Evolutionary conservation across 2,329 filamentous ascomycete species (phyloP).

Genomic region (Colletotrichum limetticola): DNA sequence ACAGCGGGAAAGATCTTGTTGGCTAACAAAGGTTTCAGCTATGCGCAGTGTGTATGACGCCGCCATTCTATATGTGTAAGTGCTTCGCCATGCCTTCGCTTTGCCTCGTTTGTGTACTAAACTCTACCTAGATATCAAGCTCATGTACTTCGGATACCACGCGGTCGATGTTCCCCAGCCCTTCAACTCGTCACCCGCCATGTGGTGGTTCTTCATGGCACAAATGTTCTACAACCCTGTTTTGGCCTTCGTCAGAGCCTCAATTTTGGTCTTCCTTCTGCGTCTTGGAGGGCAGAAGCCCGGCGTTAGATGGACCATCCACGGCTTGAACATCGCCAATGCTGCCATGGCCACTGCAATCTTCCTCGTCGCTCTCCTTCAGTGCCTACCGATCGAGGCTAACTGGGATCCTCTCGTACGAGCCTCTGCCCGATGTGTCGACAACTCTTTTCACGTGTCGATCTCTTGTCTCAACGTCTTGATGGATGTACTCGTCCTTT

Average conservation of each 20-base stretch:
- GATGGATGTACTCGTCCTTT: slow-evolving; percentile 47
- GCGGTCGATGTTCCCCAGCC: slow-evolving; percentile 16
- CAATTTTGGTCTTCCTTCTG: slow-evolving; percentile 57
- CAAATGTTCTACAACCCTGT: slow-evolving; percentile 58
- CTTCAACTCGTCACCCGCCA: slow-evolving; percentile 36
- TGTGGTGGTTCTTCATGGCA: slow-evolving; percentile 46
- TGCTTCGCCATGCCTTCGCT: not conserved
- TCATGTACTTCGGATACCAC: slow-evolving; percentile 44
- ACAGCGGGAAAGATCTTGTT: not conserved
- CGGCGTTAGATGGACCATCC: slow-evolving; percentile 44
- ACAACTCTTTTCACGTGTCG: slow-evolving; percentile 18
- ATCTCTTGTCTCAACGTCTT: slow-evolving; percentile 43
- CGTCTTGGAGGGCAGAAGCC: slow-evolving; percentile 51
- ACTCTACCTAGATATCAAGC: slow-evolving; percentile 38
- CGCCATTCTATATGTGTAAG: slow-evolving; percentile 43
- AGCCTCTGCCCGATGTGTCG: slow-evolving; percentile 22
- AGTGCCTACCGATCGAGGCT: slow-evolving; percentile 46
- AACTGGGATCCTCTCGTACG: slow-evolving; percentile 42
- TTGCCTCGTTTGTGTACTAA: not conserved
- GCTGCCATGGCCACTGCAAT: slow-evolving; percentile 43
- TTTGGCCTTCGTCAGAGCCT: slow-evolving; percentile 56
- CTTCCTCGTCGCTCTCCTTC: slow-evolving; percentile 47
- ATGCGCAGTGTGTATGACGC: slow-evolving; percentile 36
- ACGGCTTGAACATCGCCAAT: slow-evolving; percentile 45
- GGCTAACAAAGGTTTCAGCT: slow-evolving; percentile 25